Base-by-base conservation (phyloP, 1,284 basidiomycete species). In the Irpex rosettiformis region DNA sequence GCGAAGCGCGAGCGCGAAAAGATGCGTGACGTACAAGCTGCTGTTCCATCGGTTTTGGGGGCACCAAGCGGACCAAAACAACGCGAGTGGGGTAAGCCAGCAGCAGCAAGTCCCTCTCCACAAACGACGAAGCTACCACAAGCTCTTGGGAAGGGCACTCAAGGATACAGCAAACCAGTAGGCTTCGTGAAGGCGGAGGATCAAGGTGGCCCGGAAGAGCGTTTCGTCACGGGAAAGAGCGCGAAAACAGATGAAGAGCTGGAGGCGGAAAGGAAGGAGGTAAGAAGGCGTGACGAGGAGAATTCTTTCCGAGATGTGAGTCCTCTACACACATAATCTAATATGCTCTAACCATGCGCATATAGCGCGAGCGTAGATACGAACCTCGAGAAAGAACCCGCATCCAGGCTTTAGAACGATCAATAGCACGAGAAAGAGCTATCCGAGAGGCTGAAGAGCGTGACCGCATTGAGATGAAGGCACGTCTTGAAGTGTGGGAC, bases 1-100 rank as follows among this genome's bases (percentile, higher is more conserved):
- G 93, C 91, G 11, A 92, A 93, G 70, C 79, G 90, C 27, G 93
- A 96, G 67, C 82, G 89, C 30, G 91, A 95, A 72, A 93, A 93
- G 75, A 77, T 90, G 75, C 79, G 82, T 55, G 85, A 91, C 65
- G 88, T 90, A 64, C 81, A 81, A 61, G 81, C 82, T 54, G 82
- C 74, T 56, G 81, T 84, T 63, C 79, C 81, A 51, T 61, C 72
- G 58, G 68, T 75, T 54, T 66, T 73, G 56, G 70, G 62, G 24
- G 73, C 81, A 6, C 87, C 87, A 0, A 88, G 84, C 69, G 88
- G 88, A 4, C 89, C 89, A 2, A 89, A 90, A 66, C 76, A 79
- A 56, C 77, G 89, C 40, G 88, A 88, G 65, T 90, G 90, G 88
- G 89, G 89, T 7, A 88, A 88, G 63, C 77, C 80, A 21, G 48